Base-by-base conservation (phyloP, 192 early-diverging fungal genomes). In the Obelidium mucronatum region DNA sequence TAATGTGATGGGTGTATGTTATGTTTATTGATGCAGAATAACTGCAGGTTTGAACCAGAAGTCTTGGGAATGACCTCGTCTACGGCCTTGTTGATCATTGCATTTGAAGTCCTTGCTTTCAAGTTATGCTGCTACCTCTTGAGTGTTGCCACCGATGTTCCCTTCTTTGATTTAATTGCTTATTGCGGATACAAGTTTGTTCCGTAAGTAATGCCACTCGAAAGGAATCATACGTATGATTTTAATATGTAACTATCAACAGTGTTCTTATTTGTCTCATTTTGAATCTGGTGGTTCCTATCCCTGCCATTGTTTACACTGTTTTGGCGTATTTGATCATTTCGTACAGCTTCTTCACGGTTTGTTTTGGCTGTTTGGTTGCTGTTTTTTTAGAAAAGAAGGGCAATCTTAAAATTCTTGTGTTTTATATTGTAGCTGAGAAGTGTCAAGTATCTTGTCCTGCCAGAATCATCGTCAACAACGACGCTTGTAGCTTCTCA, bases 141-240 rank as follows among this genome's bases (percentile, higher is more conserved):
- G 42, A 95, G 87, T 67, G 93, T 99, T 55, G 81, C 91, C 3
- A 87, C 90, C 15, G 96, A 97, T 71, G 89, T 92, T 13, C 89
- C 91, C 5, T 89, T 96, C 22, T 73, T 97, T 75, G 96, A 99
- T 75, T 81, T 97, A 53, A 75, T 97, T 72, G 91, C 93, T 15
- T 97, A 94, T 68, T 91, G 91, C 76, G 94, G 96, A 3, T 99
- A 99, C 85, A 97, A 97, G 84, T 99, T 96, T 90, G 90, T 99
- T 34, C 90, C 92, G 86, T 89, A 68, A 59, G 82, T 70, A 15
- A 11, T n/a, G n/a, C n/a, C n/a, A n/a, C n/a, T n/a, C n/a, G n/a
- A n/a, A n/a, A n/a, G n/a, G n/a, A n/a, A n/a, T n/a, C n/a, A n/a
- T 48, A 11, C 17, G 42, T 44, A 15, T 48, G 44, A 19, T 48